phyloP scores from a whole-genome alignment of 176 grass and related monocot genomes.

The Raddia distichophylla region DNA sequence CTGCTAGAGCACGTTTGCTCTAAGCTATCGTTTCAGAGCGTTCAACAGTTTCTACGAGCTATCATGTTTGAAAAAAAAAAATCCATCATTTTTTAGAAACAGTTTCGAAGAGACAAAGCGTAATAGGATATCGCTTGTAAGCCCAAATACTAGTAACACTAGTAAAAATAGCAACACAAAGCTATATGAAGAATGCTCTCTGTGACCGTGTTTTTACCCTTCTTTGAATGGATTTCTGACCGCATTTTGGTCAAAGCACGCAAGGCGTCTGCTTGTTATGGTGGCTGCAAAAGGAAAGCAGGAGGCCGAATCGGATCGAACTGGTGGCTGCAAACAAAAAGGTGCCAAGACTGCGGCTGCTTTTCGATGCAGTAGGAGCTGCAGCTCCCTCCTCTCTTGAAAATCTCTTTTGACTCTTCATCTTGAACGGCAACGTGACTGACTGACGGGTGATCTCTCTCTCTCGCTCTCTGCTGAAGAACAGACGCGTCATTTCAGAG shows the following conservation, averaged over 20 bases:
- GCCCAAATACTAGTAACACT: too few relatives aligned
- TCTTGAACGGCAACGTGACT: conserved; percentile 15
- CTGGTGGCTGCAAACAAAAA: not conserved
- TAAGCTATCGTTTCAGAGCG: too few relatives aligned
- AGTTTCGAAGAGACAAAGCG: too few relatives aligned
- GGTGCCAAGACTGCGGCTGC: conserved; percentile 5
- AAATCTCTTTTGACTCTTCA: not conserved
- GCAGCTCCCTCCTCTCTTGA: not conserved
- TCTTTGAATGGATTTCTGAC: too few relatives aligned
- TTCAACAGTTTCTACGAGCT: too few relatives aligned
- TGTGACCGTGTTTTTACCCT: too few relatives aligned
- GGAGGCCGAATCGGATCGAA: not conserved
- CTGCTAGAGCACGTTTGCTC: too few relatives aligned
- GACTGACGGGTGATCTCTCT: not conserved
- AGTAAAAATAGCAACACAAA: too few relatives aligned
- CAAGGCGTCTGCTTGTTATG: not conserved
- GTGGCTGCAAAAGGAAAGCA: not conserved
- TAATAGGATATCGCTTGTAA: too few relatives aligned
- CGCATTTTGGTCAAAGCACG: conserved; percentile 34
- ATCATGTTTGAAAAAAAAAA: too few relatives aligned
- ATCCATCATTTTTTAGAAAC: too few relatives aligned
- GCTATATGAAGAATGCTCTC: too few relatives aligned
- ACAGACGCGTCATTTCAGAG: not conserved
- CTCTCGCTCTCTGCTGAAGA: not conserved
- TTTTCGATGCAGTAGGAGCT: not conserved